Conservation (phyloP, 495 filamentous ascomycete species). For the Aspergillus olivimuriae region DNA sequence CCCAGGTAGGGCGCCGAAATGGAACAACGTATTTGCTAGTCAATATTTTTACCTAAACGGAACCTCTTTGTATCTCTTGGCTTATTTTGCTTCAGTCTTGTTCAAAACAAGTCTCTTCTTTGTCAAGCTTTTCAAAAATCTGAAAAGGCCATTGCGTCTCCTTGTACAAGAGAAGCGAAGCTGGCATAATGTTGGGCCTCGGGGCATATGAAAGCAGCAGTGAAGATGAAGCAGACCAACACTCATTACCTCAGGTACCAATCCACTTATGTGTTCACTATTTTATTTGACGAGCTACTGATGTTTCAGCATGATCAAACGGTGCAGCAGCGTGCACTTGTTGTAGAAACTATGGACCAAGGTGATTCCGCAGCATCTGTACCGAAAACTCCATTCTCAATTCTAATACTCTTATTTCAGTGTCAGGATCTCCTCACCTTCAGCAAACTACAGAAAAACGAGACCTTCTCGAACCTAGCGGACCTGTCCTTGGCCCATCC, state of each 20-base stretch:
- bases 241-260: constrained; percentile 5
- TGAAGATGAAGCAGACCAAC: constrained; percentile 54
- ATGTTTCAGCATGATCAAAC: not conserved
- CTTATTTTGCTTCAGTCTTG: no score
- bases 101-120: no score
- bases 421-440: not conserved
- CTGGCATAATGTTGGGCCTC: constrained; percentile 53
- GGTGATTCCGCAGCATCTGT: not conserved
- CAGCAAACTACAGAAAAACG: not conserved
- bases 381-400: not conserved
- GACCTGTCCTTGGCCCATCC: constrained; percentile 42
- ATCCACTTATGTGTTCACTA: not conserved
- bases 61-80: no score
- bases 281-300: not conserved
- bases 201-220: constrained; percentile 74
- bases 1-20: not conserved
- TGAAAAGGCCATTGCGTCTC: no score
- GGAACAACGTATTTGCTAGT: not conserved
- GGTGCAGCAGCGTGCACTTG: not conserved
- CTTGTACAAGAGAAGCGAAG: no score
- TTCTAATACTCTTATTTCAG: constrained; percentile 5
- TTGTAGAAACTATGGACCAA: not conserved
- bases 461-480: constrained; percentile 18
- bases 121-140: no score
- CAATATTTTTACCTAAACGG: no score